Evolutionary conservation across 768 basidiomycete species (phyloP).

Genomic region (Psilocybe tampanensis): DNA sequence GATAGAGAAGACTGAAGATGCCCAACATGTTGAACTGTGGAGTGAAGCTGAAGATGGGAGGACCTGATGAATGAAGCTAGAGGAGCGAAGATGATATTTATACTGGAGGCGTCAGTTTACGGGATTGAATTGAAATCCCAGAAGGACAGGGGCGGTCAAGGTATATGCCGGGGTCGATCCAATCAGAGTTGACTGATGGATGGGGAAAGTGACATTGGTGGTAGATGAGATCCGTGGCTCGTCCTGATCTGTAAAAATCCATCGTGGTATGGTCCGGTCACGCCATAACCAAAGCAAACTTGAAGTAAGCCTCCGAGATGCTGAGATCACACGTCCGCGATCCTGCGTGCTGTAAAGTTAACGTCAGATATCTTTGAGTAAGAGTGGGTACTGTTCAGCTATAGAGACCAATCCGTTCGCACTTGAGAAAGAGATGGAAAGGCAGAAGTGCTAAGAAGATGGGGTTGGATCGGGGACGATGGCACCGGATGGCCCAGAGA

Average conservation of each 20-base stretch:
- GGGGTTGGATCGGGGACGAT: conserved; percentile 1
- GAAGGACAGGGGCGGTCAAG: conserved; percentile 14
- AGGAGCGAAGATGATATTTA: conserved; percentile 15
- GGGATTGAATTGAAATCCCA: conserved; percentile 6
- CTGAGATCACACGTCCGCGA: not conserved
- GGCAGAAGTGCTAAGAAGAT: not conserved
- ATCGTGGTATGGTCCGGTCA: conserved; percentile 18
- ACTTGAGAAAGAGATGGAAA: not conserved
- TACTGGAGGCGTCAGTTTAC: conserved; percentile 6
- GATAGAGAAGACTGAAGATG: conserved; percentile 22
- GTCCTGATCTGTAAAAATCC: conserved; percentile 13
- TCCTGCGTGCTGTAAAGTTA: not conserved
- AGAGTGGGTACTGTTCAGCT: not conserved
- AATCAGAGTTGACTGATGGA: conserved; percentile 18
- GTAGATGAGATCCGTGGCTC: conserved; percentile 27
- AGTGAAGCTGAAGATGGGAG: conserved; percentile 8
- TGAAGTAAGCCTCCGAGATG: not conserved
- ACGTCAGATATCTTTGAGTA: not conserved
- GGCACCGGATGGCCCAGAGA: not conserved
- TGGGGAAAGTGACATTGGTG: conserved; percentile 11
- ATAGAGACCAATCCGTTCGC: not conserved
- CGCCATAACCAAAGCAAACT: not conserved
- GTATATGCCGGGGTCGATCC: conserved; percentile 29
- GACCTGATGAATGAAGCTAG: not conserved
- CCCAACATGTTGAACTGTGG: conserved; percentile 25